These are phyloP conservation scores for Nigrospora sphaerica DNA, from an alignment of 2,329 filamentous ascomycete genomes.

Conservation along the genomic window DNA sequence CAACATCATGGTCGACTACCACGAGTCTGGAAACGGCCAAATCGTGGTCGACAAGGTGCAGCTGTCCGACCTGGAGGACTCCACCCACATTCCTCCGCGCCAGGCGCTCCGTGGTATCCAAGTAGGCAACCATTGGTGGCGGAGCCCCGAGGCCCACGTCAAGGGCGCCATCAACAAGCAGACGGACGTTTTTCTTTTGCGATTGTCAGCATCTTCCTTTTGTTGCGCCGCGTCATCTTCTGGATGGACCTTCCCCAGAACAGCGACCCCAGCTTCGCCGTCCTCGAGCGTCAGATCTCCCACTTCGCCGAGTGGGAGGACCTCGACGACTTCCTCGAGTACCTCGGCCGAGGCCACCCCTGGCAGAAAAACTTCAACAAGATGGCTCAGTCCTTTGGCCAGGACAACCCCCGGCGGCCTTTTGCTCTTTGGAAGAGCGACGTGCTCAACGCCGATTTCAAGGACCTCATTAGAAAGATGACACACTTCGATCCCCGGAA, in stretches of 20 bases:
- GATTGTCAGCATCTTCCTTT: conserved; percentile 36
- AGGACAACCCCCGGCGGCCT: conserved; percentile 31
- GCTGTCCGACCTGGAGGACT: conserved; percentile 32
- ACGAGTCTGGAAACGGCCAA: conserved; percentile 19
- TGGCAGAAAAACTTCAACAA: conserved; percentile 29
- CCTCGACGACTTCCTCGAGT: conserved; percentile 30
- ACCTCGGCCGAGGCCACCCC: conserved; percentile 30
- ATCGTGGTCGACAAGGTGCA: conserved; percentile 27
- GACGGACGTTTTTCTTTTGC: conserved; percentile 37
- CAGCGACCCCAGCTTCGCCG: conserved; percentile 28
- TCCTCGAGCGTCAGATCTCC: conserved; percentile 38
- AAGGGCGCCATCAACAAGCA: conserved; percentile 27
- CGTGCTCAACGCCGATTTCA: conserved; percentile 28
- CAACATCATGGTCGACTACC: conserved; percentile 34
- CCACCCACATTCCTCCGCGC: conserved; percentile 27
- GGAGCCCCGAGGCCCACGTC: conserved; percentile 36
- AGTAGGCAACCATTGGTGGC: conserved; percentile 35
- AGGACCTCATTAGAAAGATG: conserved; percentile 30
- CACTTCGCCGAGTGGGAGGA: conserved; percentile 36
- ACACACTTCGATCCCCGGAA: conserved; percentile 30
- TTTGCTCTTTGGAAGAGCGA: conserved; percentile 31
- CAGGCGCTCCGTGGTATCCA: conserved; percentile 26
- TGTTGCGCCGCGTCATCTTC: conserved; percentile 32
- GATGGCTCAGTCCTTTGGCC: conserved; percentile 29
- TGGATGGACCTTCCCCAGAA: conserved; percentile 24